Conservation (phyloP, 1,139 yeast species). For the Yarrowia galli region DNA sequence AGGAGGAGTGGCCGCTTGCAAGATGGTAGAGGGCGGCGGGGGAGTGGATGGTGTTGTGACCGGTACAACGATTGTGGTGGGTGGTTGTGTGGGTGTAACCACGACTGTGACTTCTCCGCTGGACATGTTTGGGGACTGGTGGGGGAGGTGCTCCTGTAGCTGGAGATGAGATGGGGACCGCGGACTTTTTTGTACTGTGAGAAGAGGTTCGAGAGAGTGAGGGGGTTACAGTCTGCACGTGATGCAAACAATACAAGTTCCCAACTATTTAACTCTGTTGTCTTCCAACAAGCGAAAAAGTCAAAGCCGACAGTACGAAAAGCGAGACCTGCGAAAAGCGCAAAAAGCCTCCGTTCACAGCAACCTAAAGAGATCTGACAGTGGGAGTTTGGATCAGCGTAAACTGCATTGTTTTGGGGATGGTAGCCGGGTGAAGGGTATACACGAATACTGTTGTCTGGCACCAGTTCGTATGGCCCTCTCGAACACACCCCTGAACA, state of each 20-base stretch:
- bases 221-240: conserved; percentile 28
- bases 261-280: conserved; percentile 3
- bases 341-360: not conserved
- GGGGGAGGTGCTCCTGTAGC: too few relatives aligned
- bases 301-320: not conserved
- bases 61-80: not conserved
- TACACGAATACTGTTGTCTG: too few relatives aligned
- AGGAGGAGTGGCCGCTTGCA: not conserved
- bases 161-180: too few relatives aligned
- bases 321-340: not conserved
- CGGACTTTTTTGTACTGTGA: conserved; percentile 15
- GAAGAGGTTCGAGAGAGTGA: conserved; percentile 1
- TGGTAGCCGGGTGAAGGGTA: too few relatives aligned
- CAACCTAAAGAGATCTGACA: not conserved
- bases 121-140: not conserved
- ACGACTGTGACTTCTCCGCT: conserved; percentile 5
- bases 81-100: not conserved
- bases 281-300: not conserved
- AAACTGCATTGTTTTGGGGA: too few relatives aligned
- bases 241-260: conserved; percentile 21
- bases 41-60: not conserved
- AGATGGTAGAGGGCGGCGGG: not conserved
- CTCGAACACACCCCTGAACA: not conserved
- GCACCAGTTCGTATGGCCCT: not conserved
- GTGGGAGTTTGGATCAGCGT: too few relatives aligned